Conservation (phyloP, 2,329 filamentous ascomycete species). For the Didymella arachidicola region DNA sequence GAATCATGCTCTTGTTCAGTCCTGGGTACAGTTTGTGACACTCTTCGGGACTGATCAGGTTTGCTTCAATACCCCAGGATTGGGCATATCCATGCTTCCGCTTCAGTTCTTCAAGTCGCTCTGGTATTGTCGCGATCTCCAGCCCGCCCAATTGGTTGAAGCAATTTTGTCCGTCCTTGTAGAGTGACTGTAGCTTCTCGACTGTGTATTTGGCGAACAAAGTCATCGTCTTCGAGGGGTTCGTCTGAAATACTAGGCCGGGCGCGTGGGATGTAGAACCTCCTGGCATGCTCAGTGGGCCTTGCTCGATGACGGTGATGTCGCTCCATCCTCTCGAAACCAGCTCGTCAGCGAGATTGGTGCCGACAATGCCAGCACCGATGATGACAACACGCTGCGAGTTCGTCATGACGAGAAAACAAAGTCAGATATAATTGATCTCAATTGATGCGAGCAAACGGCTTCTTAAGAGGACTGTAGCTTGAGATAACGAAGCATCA, state of each 20-base stretch:
- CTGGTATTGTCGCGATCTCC: constrained; percentile 68
- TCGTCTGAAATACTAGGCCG: constrained; percentile 70
- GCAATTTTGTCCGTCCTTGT: constrained; percentile 55
- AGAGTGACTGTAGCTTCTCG: constrained; percentile 64
- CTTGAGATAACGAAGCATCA: constrained; percentile 36
- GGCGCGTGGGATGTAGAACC: constrained; percentile 72
- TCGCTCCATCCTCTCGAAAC: constrained; percentile 67
- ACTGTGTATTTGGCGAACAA: constrained; percentile 68
- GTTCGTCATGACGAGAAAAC: constrained; percentile 31
- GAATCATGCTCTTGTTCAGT: constrained; percentile 61
- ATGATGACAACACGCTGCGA: constrained; percentile 54
- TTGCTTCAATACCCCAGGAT: constrained; percentile 67
- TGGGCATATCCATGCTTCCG: constrained; percentile 67
- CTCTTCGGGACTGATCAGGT: constrained; percentile 60
- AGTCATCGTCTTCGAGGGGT: constrained; percentile 65
- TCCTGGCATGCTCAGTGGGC: constrained; percentile 67
- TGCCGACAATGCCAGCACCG: constrained; percentile 70
- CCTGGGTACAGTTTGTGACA: constrained; percentile 64
- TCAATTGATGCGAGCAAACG: background rate
- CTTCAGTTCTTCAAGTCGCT: constrained; percentile 67
- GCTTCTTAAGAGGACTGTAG: constrained; percentile 15
- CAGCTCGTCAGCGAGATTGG: constrained; percentile 70
- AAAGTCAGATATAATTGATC: constrained; percentile 7
- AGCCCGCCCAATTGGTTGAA: constrained; percentile 71
- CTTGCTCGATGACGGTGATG: constrained; percentile 71